Conservation (phyloP, 768 basidiomycete genomes). For the Clavulina sp. region DNA sequence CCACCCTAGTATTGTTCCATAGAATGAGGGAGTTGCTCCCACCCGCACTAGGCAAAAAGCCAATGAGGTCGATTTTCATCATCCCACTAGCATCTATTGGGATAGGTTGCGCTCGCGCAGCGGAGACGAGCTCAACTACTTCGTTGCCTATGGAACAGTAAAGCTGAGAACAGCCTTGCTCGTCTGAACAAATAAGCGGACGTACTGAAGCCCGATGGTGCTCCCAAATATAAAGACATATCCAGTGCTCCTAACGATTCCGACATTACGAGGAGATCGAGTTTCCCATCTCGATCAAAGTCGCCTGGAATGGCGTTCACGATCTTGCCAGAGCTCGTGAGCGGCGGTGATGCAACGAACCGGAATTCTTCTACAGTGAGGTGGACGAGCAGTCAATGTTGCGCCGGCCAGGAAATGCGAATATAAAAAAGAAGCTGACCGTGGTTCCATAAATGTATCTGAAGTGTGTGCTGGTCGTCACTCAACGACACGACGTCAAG, state of each 20-base stretch:
- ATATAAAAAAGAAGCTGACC: slow-evolving; percentile 25
- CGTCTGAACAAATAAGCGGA: neutral
- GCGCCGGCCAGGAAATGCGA: neutral
- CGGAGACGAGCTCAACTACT: slow-evolving; percentile 31
- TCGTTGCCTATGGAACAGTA: slow-evolving; percentile 3
- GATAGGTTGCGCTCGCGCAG: slow-evolving; percentile 64
- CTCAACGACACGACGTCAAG: slow-evolving; percentile 65
- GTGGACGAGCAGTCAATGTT: neutral
- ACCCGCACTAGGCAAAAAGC: slow-evolving; percentile 30
- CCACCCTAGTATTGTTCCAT: slow-evolving; percentile 29
- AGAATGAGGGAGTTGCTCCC: neutral
- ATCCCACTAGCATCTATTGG: slow-evolving; percentile 75
- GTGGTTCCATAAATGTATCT: slow-evolving; percentile 68
- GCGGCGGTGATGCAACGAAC: slow-evolving; percentile 32
- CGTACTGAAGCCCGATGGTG: slow-evolving; percentile 49
- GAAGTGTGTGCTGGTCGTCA: slow-evolving; percentile 58
- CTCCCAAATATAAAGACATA: slow-evolving; percentile 53
- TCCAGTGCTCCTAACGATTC: slow-evolving; percentile 23
- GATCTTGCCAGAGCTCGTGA: slow-evolving; percentile 32
- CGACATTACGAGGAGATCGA: slow-evolving; percentile 76
- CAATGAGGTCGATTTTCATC: slow-evolving; percentile 78
- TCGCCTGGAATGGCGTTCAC: slow-evolving; percentile 84
- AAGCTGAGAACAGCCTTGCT: neutral
- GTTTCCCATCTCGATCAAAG: slow-evolving; percentile 78
- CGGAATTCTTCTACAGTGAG: slow-evolving; percentile 34